Evolutionary conservation across 2,329 filamentous ascomycete genomes (phyloP).

Genomic region (Fusarium chuoi): DNA sequence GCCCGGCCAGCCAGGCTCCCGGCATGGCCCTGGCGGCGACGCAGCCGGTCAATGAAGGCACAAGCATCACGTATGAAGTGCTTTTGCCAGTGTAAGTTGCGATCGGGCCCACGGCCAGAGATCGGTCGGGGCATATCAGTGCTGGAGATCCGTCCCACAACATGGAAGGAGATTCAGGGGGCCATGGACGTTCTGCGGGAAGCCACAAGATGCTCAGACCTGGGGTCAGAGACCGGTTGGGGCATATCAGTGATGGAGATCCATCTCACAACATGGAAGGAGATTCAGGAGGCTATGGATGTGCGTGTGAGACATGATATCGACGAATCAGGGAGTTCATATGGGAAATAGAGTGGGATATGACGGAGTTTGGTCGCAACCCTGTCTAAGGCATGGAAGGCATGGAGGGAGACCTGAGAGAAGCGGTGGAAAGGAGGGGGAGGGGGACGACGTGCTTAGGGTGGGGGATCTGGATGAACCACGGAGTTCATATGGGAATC

Average conservation of each 20-base stretch:
- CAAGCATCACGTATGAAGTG: slow-evolving; percentile 42
- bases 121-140: slow-evolving; percentile 42
- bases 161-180: slow-evolving; percentile 46
- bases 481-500: too few relatives aligned
- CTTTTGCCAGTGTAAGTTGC: slow-evolving; percentile 47
- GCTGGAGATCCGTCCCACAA: slow-evolving; percentile 40
- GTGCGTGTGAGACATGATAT: slow-evolving; percentile 44
- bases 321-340: slow-evolving; percentile 24
- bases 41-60: too few relatives aligned
- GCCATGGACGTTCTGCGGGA: slow-evolving; percentile 41
- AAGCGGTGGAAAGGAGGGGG: too few relatives aligned
- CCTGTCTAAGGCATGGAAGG: too few relatives aligned
- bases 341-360: background rate
- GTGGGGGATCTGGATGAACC: too few relatives aligned
- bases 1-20: too few relatives aligned
- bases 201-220: too few relatives aligned
- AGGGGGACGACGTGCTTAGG: too few relatives aligned
- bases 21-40: too few relatives aligned
- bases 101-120: slow-evolving; percentile 29
- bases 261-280: slow-evolving; percentile 44
- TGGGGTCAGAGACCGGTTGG: slow-evolving; percentile 41
- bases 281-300: slow-evolving; percentile 42
- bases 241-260: slow-evolving; percentile 42
- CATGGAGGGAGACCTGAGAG: too few relatives aligned
- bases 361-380: background rate